Base-by-base conservation (phyloP, 129 eudicot species). In the Heracleum sosnowskyi region DNA sequence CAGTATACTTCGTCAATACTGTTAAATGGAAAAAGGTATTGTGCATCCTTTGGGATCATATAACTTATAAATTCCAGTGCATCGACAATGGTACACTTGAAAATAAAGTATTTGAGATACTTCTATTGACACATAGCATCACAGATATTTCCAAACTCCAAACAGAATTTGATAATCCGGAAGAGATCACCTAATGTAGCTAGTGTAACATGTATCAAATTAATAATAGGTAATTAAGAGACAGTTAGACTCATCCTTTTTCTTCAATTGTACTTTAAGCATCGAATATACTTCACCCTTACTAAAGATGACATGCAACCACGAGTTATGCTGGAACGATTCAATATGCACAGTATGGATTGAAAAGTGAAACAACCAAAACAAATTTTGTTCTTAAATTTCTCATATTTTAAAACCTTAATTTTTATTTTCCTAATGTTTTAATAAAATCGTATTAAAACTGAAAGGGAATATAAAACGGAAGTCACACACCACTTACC, bases 401-500 rank as follows among this genome's bases (percentile, higher is more conserved):
- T 26, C 16, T 60, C 68, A 60, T n/a, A 29, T 63, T 11, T 63
- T 33, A 13, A 12, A 31, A 33, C 7, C 24, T 29, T 66, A 31
- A 66, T 66, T 66, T 12, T 15, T 12, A 31, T 12, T 15, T 15
- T 20, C 72, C 35, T 28, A 33, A 31, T 0, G 3, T 12, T 66
- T 66, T 66, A 20, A 12, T 66, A 7, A 29, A 15, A 66, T 13
- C 72, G n/a, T 26, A n/a, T n/a, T 15, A 12, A 4, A 74, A 74
- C 39, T 26, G 44, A 42, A 11, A n/a, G 55, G 31, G 11, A n/a
- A 12, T 11, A 9, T n/a, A 57, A 42, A 74, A 53, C 29, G 20
- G 20, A 41, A 28, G 34, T 74, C 55, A 42, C 44, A 6, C 77
- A 74, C 17, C 66, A 76, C 79, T 81, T 76, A 92, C 99, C 97